Percentiles rank a stretch among this genome's conserved stretches.
Evolutionary conservation across 148 eudicot genomes (phyloP).

Genomic region (Dysphania ambrosioides): DNA sequence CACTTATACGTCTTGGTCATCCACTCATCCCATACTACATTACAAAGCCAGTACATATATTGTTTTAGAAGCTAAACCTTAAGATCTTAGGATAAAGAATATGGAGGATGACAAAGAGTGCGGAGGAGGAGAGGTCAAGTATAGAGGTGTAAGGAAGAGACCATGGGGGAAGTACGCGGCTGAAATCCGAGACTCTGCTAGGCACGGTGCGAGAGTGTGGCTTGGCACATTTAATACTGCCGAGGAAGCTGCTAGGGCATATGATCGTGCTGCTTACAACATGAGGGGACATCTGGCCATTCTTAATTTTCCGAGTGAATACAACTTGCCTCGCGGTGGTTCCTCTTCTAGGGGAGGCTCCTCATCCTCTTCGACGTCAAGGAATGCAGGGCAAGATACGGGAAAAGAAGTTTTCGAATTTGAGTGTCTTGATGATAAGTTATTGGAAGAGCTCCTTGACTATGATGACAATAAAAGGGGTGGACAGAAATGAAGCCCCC

Average conservation of each 20-base stretch:
- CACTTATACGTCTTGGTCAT: conserved; percentile 18
- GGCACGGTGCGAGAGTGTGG: conserved; percentile 76
- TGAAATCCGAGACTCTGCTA: conserved; percentile 66
- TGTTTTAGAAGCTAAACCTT: background rate
- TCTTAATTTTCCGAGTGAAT: conserved; percentile 72
- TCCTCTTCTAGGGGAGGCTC: conserved; percentile 23
- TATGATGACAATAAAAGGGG: conserved; percentile 28
- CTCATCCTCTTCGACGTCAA: conserved; percentile 14
- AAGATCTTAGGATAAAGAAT: background rate
- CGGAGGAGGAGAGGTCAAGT: conserved; percentile 48
- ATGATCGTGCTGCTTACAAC: conserved; percentile 69
- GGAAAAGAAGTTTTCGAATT: conserved; percentile 54
- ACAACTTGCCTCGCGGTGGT: conserved; percentile 40
- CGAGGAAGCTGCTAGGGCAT: conserved; percentile 80
- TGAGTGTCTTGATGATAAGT: conserved; percentile 65
- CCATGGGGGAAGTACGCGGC: conserved; percentile 93
- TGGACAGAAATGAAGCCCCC: conserved; percentile 19
- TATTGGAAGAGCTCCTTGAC: conserved; percentile 68
- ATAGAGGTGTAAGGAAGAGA: conserved; percentile 66
- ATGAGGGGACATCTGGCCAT: conserved; percentile 78
- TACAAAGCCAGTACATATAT: background rate
- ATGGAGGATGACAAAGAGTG: conserved; percentile 30
- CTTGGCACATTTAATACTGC: conserved; percentile 76
- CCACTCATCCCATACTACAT: conserved; percentile 25
- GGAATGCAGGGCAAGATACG: conserved; percentile 8